Base-by-base conservation (phyloP, 1,284 basidiomycete species). In the Naganishia liquefaciens region DNA sequence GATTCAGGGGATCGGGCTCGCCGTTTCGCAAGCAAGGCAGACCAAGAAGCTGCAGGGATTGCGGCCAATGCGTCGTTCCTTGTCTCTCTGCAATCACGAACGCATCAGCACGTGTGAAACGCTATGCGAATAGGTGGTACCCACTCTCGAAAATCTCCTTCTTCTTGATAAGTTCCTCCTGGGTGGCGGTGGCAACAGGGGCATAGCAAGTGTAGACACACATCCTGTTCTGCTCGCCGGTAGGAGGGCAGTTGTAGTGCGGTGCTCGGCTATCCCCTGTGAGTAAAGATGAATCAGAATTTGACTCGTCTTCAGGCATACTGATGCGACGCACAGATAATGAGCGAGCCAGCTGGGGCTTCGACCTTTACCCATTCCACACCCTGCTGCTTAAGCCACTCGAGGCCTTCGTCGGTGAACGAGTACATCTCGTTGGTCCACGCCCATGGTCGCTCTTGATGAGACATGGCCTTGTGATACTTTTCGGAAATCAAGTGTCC, bases 341-440 rank as follows among this genome's bases (percentile, higher is more conserved):
- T 74, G n/a, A 74, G 53, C 54, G 71, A 69, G 30, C 74, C 75
- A 1, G 72, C 71, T 0, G 54, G 65, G 10, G 74, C 74, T 51
- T 67, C 64, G 62, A 76, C 71, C 67, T 74, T 74, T n/a, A 42
- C 40, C 72, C 72, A 74, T 67, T 67, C 65, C 63, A 73, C 73
- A 6, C 73, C 74, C 49, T 70, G 67, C 60, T 72, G 72, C 49
- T 72, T 68, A 67, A 75, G 72, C 72, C 73, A 74, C 55, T 71
- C 52, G 21, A 72, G 62, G n/a, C 68, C 54, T 33, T 70, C 65
- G 23, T 71, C 72, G 11, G 69, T 68, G 68, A 73, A 76, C 30
- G 52, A 51, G 69, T 76, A 78, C 63, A 69, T 73, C 63, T 78
- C 75, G 23, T 43, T 47, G 39, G 58, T 62, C 78, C 78, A 70